phyloP scores from a whole-genome alignment of 23 red algal genomes.

The Gracilaria caudata region DNA sequence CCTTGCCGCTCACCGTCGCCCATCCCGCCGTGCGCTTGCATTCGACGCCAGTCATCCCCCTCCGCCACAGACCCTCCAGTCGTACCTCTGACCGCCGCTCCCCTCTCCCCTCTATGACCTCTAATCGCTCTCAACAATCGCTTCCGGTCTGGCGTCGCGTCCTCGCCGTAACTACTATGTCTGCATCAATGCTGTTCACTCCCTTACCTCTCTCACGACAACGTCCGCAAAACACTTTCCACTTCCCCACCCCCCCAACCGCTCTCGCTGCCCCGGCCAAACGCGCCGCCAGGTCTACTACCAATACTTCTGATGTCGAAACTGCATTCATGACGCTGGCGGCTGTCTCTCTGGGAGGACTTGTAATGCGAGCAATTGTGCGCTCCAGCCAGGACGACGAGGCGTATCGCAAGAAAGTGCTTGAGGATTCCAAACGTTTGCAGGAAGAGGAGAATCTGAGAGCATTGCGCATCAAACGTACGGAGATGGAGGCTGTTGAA shows the following conservation, averaged over 20 bases:
- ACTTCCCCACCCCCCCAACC: background rate
- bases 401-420: conserved; percentile 33
- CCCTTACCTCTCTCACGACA: background rate
- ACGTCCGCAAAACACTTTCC: background rate
- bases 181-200: conserved; percentile 19
- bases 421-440: conserved; percentile 33
- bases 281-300: background rate
- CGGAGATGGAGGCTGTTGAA: conserved; percentile 53
- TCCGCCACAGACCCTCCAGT: background rate
- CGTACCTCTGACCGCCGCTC: background rate
- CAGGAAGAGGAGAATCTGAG: conserved; percentile 43
- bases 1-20: background rate
- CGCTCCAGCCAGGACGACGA: conserved; percentile 29
- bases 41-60: background rate
- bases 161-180: conserved; percentile 15
- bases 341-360: conserved; percentile 50
- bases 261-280: conserved; percentile 7
- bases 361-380: conserved; percentile 50
- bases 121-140: background rate
- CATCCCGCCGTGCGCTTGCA: background rate
- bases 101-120: background rate
- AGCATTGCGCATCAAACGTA: conserved; percentile 30
- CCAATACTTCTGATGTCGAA: conserved; percentile 55
- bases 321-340: conserved; percentile 50
- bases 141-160: conserved; percentile 12